Conservation (phyloP, 306 rosid genomes). For the Casuarina equisetifolia region DNA sequence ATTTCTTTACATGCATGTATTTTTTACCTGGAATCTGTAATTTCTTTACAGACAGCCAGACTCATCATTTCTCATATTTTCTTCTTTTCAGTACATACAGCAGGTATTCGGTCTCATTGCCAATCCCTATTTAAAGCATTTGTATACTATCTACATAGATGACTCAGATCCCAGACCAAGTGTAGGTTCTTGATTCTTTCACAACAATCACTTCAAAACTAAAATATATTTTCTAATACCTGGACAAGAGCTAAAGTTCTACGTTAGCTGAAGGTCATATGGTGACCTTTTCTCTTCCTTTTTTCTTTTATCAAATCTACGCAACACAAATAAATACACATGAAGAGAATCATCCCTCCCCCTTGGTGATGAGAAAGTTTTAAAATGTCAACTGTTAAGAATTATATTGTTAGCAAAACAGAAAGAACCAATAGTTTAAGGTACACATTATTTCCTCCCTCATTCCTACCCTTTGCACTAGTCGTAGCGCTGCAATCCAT, state of each 20-base stretch:
- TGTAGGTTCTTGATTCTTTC: neutral
- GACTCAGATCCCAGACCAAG: neutral
- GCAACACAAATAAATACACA: neutral
- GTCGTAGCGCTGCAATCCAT: conserved; percentile 87
- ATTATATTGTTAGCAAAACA: neutral
- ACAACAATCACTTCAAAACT: neutral
- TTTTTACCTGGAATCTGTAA: no score
- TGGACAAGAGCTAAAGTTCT: neutral
- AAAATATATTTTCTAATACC: neutral
- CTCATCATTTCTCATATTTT: neutral
- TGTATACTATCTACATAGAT: neutral
- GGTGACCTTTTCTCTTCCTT: neutral
- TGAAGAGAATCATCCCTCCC: neutral
- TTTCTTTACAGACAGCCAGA: neutral
- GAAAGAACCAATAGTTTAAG: neutral
- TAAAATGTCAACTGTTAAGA: neutral
- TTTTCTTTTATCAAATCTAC: neutral
- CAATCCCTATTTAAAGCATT: neutral
- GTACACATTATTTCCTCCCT: neutral
- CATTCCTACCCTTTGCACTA: conserved; percentile 84
- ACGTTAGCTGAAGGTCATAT: neutral
- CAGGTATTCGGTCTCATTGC: neutral
- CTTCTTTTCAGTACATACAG: neutral
- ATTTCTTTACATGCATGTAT: neutral
- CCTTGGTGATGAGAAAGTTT: neutral